Conservation (phyloP, 2,329 filamentous ascomycete species). For the Didymella lethalis region DNA sequence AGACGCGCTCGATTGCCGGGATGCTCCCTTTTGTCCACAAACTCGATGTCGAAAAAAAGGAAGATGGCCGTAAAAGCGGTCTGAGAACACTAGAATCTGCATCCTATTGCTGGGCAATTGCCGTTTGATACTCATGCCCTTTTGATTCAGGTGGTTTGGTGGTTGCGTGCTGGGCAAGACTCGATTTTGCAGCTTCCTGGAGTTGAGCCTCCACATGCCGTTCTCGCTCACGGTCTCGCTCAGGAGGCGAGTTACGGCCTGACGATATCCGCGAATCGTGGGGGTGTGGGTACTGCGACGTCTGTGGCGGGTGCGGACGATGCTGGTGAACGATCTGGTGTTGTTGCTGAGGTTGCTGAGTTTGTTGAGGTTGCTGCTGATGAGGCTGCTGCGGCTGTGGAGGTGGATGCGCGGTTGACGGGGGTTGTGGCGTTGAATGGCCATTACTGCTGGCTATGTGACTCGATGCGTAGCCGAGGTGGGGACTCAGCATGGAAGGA, state of each 20-base stretch:
- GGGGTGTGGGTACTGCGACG: conserved; percentile 13
- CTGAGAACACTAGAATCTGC: not conserved
- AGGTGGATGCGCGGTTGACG: conserved; percentile 4
- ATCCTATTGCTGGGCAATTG: conserved; percentile 21
- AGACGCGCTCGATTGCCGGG: not conserved
- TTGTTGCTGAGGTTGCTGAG: conserved; percentile 7
- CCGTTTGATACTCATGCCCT: conserved; percentile 16
- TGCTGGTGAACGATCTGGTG: conserved; percentile 13
- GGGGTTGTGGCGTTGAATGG: conserved; percentile 34
- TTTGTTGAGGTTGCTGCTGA: conserved; percentile 1
- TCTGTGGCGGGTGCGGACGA: conserved; percentile 12
- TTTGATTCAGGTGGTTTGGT: conserved; percentile 5
- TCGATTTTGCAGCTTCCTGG: conserved; percentile 46
- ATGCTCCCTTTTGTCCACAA: not conserved
- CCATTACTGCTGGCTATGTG: conserved; percentile 28
- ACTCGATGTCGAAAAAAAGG: not conserved
- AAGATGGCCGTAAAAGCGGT: not conserved
- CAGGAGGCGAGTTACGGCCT: conserved; percentile 35
- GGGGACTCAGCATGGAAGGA: conserved; percentile 35
- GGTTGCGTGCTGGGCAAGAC: conserved; percentile 40
- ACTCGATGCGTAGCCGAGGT: conserved; percentile 34
- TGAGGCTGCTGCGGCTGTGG: conserved; percentile 7
- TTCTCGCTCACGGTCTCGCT: conserved; percentile 33
- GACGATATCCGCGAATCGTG: conserved; percentile 31
- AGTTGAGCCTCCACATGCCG: conserved; percentile 40